Percentiles rank a stretch among this genome's conserved stretches.
phyloP scores from a whole-genome alignment of 225 moss, liverwort and hornwort species.

The Lunularia cruciata region DNA sequence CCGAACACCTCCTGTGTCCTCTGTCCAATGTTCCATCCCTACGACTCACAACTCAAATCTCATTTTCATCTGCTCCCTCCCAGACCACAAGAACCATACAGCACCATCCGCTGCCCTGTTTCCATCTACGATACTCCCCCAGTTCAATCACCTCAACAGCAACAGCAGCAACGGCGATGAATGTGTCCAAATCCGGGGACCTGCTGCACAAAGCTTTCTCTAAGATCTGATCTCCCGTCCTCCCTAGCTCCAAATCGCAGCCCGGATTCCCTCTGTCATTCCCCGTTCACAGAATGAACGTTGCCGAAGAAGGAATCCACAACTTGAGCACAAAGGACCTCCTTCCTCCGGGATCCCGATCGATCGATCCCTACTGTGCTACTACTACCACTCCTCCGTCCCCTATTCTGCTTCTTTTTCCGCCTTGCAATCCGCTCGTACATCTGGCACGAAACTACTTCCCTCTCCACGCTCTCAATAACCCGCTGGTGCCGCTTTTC shows the following conservation, averaged over 20 bases:
- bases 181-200: conserved; percentile 1
- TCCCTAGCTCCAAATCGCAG: background rate
- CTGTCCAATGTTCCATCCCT: conserved; percentile 9
- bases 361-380: too few species aligned
- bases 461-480: background rate
- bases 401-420: too few species aligned
- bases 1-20: background rate
- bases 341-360: conserved; percentile 1
- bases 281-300: background rate
- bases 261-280: background rate
- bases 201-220: background rate
- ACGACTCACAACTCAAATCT: conserved; percentile 11
- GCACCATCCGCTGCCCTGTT: background rate
- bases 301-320: conserved; percentile 3
- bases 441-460: conserved; percentile 7
- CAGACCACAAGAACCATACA: background rate
- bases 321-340: background rate
- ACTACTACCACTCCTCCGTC: too few species aligned
- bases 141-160: background rate
- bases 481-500: conserved; percentile 11
- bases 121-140: background rate
- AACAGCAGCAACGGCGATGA: background rate
- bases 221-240: background rate
- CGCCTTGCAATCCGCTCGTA: background rate
- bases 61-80: conserved; percentile 3